Conservation (phyloP, 306 rosid genomes). For the Carpinus fangiana region DNA sequence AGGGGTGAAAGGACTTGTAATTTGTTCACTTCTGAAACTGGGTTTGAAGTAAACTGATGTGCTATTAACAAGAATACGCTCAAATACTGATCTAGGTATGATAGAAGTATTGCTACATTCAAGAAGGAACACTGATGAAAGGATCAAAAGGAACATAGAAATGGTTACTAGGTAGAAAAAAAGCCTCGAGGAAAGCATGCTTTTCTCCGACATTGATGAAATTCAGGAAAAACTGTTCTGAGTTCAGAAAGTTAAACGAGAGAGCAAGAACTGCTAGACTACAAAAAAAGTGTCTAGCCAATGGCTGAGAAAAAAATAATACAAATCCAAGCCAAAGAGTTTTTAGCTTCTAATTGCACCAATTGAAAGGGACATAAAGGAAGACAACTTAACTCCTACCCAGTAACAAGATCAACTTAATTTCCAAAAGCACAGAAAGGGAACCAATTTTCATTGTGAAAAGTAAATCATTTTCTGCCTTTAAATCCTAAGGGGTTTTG, state of each 20-base stretch:
- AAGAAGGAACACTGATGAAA: conserved; percentile 74
- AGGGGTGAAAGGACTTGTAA: conserved; percentile 24
- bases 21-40: conserved; percentile 41
- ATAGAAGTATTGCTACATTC: conserved; percentile 63
- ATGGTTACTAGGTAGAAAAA: conserved; percentile 57
- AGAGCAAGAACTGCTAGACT: conserved; percentile 1
- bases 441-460: conserved; percentile 4
- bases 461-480: conserved; percentile 18
- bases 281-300: neutral
- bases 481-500: conserved; percentile 32
- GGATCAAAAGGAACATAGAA: conserved; percentile 68
- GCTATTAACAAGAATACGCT: conserved; percentile 65
- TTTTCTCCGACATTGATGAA: conserved; percentile 73
- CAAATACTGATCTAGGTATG: conserved; percentile 70
- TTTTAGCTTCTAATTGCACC: neutral
- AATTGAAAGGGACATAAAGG: neutral
- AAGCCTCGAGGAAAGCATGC: conserved; percentile 61
- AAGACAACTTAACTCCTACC: conserved; percentile 1
- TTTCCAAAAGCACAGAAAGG: conserved; percentile 1
- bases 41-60: conserved; percentile 62
- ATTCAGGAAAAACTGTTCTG: conserved; percentile 20
- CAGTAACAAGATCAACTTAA: conserved; percentile 23
- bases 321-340: neutral
- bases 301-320: neutral
- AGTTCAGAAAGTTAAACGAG: conserved; percentile 25